Conservation (phyloP, 345 rosid genomes). For the rapeseed (Brassica napus) region DNA sequence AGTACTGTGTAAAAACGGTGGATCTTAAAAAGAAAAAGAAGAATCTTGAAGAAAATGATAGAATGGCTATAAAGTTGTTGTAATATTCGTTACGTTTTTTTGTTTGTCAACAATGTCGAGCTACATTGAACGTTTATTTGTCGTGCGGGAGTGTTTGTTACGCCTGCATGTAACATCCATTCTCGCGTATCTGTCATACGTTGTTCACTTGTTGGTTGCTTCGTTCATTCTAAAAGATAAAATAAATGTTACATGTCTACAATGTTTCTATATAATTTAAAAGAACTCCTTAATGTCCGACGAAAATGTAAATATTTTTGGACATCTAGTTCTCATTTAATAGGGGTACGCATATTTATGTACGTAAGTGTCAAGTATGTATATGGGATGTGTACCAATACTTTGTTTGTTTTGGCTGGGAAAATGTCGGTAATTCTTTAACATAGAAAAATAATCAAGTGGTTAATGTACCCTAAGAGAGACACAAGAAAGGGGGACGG, state of each 20-base stretch:
- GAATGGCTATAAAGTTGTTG: not conserved
- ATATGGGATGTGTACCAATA: not conserved
- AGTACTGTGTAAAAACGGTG: not conserved
- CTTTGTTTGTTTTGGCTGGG: conserved; percentile 5
- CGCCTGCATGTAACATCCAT: not conserved
- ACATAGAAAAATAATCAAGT: not conserved
- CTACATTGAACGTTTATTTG: not conserved
- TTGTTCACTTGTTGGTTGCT: not conserved
- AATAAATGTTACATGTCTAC: not conserved
- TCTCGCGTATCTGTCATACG: conserved; percentile 2
- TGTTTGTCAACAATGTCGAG: not conserved
- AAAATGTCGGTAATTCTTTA: conserved; percentile 5
- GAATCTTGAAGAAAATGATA: not conserved
- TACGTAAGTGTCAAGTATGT: not conserved
- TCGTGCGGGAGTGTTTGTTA: not conserved
- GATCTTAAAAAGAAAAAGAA: not conserved
- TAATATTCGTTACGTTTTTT: not conserved
- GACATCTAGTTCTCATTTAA: not conserved
- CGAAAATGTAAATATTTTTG: not conserved
- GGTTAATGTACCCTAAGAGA: conserved; percentile 28
- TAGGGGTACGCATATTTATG: not conserved
- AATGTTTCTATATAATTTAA: not conserved
- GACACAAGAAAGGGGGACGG: conserved; percentile 21
- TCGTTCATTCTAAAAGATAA: not conserved
- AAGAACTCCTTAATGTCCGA: not conserved